Conservation (phyloP, 148 eudicot genomes). For the Vaccinium myrtillus region DNA sequence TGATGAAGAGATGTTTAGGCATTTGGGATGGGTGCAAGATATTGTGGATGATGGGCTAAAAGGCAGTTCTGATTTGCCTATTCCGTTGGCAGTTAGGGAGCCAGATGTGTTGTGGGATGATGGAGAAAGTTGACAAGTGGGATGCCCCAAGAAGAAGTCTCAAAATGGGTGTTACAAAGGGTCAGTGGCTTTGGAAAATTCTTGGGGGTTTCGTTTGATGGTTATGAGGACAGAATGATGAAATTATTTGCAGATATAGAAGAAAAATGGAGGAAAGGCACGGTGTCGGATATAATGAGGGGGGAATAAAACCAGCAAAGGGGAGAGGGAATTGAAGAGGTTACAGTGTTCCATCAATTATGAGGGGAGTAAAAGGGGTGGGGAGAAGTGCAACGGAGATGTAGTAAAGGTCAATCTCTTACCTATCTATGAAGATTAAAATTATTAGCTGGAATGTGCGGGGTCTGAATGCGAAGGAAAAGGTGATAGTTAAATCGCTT, state of each 20-base stretch:
- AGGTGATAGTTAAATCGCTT: no score
- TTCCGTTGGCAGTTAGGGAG: no score
- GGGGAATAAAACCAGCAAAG: neutral
- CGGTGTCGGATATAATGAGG: neutral
- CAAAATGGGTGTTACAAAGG: neutral
- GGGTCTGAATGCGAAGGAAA: no score
- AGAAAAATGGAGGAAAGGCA: neutral
- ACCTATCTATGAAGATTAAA: no score
- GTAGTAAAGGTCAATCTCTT: no score
- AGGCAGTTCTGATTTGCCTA: no score
- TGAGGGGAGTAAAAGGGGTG: neutral
- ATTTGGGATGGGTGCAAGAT: no score
- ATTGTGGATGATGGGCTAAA: neutral
- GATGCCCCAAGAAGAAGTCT: neutral
- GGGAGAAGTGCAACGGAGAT: no score
- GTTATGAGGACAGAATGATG: neutral
- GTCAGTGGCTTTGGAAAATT: neutral
- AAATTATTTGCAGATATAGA: neutral
- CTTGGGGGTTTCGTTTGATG: neutral
- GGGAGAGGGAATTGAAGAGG: neutral
- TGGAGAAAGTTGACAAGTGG: neutral
- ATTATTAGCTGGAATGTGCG: no score
- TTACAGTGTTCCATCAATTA: neutral
- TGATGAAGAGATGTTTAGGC: no score
- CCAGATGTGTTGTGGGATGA: no score